phyloP scores from a whole-genome alignment of 306 rosid species.

The Fragaria nilgerrensis region DNA sequence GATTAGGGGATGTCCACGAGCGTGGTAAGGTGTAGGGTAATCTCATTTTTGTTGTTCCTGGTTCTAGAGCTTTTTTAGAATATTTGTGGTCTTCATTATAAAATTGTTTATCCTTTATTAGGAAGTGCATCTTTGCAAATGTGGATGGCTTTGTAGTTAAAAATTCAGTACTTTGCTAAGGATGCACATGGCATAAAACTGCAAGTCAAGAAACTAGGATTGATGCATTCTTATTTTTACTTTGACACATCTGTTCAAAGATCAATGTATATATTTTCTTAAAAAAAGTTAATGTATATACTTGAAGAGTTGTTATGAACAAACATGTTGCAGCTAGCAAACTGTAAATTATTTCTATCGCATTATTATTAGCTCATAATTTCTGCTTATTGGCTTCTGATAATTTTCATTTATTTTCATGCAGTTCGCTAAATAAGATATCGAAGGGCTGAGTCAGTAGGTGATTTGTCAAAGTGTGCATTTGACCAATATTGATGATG shows the following conservation, averaged over 20 bases:
- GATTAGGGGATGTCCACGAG: neutral
- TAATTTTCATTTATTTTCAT: constrained; percentile 16
- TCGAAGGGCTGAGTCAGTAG: neutral
- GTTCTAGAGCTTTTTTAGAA: neutral
- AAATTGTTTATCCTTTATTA: neutral
- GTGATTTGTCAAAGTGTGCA: no score
- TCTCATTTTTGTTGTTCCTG: neutral
- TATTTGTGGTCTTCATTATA: neutral
- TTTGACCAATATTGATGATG: no score
- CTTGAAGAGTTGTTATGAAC: neutral
- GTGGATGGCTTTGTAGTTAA: neutral
- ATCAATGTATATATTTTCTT: neutral
- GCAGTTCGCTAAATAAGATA: constrained; percentile 22
- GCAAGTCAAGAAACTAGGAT: neutral
- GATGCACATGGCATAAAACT: neutral
- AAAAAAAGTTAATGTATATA: no score
- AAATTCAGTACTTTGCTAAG: neutral
- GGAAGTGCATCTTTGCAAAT: no score
- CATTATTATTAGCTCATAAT: neutral
- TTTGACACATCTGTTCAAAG: constrained; percentile 8
- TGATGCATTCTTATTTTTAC: neutral
- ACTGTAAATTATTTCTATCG: neutral
- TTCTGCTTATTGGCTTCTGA: neutral
- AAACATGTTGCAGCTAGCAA: neutral
- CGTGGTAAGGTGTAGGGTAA: neutral